Percentiles rank a stretch among this genome's conserved stretches.
Evolutionary conservation across 495 filamentous ascomycete species (phyloP).

Genomic region (Hyaloscypha bicolor): DNA sequence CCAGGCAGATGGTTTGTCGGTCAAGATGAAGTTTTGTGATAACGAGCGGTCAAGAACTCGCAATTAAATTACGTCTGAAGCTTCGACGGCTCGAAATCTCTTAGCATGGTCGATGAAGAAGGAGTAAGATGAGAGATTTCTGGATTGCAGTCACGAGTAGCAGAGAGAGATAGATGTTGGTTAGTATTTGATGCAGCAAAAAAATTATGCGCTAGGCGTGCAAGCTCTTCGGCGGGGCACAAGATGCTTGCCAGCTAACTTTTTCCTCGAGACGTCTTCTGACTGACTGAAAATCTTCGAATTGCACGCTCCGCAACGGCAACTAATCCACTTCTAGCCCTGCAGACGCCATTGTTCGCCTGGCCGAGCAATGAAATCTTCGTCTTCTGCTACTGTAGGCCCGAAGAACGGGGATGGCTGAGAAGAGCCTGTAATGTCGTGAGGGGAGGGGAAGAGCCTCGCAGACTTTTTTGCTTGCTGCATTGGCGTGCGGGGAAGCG

Average conservation of each 20-base stretch:
- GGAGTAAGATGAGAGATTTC: slow-evolving; percentile 2
- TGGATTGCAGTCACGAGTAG: slow-evolving; percentile 18
- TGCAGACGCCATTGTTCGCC: neutral
- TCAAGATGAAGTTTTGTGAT: slow-evolving; percentile 9
- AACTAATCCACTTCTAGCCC: neutral
- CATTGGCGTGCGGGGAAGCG: slow-evolving; percentile 6
- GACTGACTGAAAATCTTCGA: slow-evolving; percentile 1
- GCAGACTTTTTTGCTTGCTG: slow-evolving; percentile 14
- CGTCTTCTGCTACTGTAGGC: neutral
- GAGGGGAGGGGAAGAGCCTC: neutral
- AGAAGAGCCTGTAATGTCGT: slow-evolving; percentile 5
- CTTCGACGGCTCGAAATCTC: slow-evolving; percentile 33
- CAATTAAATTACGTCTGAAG: slow-evolving; percentile 22
- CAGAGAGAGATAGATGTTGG: neutral
- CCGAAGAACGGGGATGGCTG: neutral
- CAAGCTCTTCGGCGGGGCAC: slow-evolving; percentile 6
- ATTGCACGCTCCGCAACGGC: neutral
- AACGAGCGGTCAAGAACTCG: slow-evolving; percentile 1
- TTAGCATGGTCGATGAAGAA: slow-evolving; percentile 31
- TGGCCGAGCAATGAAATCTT: neutral
- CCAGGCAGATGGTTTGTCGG: neutral
- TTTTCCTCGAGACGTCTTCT: neutral
- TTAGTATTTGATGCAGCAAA: slow-evolving; percentile 2
- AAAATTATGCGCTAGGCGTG: neutral
- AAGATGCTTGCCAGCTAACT: neutral